phyloP scores from a whole-genome alignment of 306 rosid species.

The Pachyrhizus erosus region DNA sequence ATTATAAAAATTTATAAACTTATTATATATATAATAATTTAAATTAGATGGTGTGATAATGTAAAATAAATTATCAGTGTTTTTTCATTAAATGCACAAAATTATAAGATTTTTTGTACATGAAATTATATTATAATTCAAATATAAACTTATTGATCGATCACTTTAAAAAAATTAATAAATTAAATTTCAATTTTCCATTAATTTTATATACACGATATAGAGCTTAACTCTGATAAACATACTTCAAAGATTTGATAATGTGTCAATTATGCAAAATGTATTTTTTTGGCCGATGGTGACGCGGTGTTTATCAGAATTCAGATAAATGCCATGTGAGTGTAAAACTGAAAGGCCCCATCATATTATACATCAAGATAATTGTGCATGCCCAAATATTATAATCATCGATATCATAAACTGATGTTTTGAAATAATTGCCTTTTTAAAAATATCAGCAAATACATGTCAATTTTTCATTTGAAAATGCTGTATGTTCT shows the following conservation, averaged over 20 bases:
- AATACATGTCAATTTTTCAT: not conserved
- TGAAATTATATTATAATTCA: too few species aligned
- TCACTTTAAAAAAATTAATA: not conserved
- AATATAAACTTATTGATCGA: not conserved
- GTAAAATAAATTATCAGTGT: too few species aligned
- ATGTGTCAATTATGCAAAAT: not conserved
- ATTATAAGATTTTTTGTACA: not conserved
- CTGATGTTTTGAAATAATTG: not conserved
- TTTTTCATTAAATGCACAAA: too few species aligned
- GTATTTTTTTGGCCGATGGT: constrained; percentile 18
- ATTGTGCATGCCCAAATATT: not conserved
- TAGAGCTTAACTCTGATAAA: not conserved
- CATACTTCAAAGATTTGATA: not conserved
- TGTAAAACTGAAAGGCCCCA: not conserved
- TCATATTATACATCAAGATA: not conserved
- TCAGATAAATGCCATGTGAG: not conserved
- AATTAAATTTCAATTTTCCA: not conserved
- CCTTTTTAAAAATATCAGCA: not conserved
- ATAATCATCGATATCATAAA: not conserved
- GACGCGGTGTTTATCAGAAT: constrained; percentile 46
- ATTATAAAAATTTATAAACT: not conserved
- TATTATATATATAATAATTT: too few species aligned
- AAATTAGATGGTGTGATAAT: too few species aligned
- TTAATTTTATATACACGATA: not conserved
- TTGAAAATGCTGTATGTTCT: not conserved